Evolutionary conservation across 1,284 basidiomycete species (phyloP), one percentile per base, ranked within the genome.

Genomic region (Ceratobasidium papillatum): DNA sequence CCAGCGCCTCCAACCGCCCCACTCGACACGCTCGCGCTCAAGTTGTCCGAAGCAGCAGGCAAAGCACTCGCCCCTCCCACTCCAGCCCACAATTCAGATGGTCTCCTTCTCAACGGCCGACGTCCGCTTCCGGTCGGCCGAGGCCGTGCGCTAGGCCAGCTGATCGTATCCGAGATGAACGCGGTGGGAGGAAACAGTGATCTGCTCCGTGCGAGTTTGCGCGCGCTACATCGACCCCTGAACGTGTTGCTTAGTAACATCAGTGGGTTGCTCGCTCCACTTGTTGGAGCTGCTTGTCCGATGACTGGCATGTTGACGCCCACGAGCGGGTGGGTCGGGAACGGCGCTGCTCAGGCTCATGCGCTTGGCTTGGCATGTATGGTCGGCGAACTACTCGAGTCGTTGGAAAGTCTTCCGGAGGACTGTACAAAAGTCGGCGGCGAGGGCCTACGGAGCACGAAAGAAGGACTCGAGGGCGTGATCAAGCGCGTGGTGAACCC

Each of bases 1-100:
- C 52, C 63, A 36, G 52, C 47, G 45, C 8, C 19, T 27, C 22
- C 59, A 32, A 61, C 62, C 1, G 91, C 93, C 80, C 90, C 90
- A 68, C 85, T 93, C 75, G 90, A 93, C 80, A 87, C 89, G 69
- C 86, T 94, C 62, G 85, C 88, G 77, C 84, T 93, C 74, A 92
- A 90, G 80, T 84, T 94, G 51, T 92, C 89, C 79, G 92, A 94
- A 81, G 91, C 90, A 0, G 90, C 92, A n/a, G 89, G 91, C 58
- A 92, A 88, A 82, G 90, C 91, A 1, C 84, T 94, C 52, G 85
- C 87, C 14, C 89, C 90, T 77, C 90, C 91, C 8, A 27, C 66
- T 25, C 69, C 74, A 17, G 80, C 84, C 0, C 72, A 74, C 4
- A 75, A 74, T 34, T 58, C 66, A 22, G 81, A 81, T 72, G 91